Base-by-base conservation (phyloP, 2,329 filamentous ascomycete species). In the Trichoderma sp. region DNA sequence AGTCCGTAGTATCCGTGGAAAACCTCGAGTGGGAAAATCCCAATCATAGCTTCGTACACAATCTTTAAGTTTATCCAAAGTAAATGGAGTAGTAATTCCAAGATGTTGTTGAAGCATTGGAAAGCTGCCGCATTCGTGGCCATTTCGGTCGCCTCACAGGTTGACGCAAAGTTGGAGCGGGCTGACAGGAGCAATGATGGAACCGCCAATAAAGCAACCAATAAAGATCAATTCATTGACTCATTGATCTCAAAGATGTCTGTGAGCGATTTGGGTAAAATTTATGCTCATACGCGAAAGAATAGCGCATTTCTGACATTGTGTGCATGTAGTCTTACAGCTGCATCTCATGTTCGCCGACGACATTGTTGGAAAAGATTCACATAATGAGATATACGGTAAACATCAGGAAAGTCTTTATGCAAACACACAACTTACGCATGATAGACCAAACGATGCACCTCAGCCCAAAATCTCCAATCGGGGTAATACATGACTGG, bases 311-410 rank as follows among this genome's bases (percentile, higher is more conserved):
- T 6, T 3, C 32, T 43, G 16, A 58, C 26, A 5, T 3, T 32
- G 13, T 7, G 13, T n/a, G 61, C 30, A 18, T 7, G 13, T 26
- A 69, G 68, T 66, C 14, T 37, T 69, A 30, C 68, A 69, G 37
- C 24, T 69, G 13, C 68, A 67, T 55, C 64, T 69, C 7, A 69
- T 69, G 68, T 69, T 69, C n/a, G 68, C 61, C 2, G 68, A 67
- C 13, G 63, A 69, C 28, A 67, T 69, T 28, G 63, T 69, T 26
- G 68, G 68, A 28, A 67, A 60, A 21, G 54, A 60, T 18, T 69
- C 68, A 0, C 61, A 69, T 7, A 69, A 69, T 55, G 68, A 69
- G 24, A 46, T 69, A 1, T 69, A 69, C 26, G 68, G 68, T 66
- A 49, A 49, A 37, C 8, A 11, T 5, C 2, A 52, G 8, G 56